A percentile compares a stretch with the other conserved stretches of the same genome.
Evolutionary conservation across 73 alveolate species (phyloP).

Genomic region (Uronychia setigera): DNA sequence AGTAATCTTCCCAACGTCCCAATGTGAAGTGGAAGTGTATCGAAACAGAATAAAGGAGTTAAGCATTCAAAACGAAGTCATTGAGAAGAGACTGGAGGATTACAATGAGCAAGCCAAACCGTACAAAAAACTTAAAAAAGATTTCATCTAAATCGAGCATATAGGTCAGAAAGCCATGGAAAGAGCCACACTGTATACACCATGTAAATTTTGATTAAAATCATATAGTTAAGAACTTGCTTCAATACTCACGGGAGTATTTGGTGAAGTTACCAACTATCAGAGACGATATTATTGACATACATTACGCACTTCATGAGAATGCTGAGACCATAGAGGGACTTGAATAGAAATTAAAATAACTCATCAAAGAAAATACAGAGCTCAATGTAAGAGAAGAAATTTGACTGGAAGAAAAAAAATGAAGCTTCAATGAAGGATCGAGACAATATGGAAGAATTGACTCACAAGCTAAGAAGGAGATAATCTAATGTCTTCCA

Average conservation of each 20-base stretch:
- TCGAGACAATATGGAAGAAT: background rate
- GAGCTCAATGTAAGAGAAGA: constrained; percentile 9
- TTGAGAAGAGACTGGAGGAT: constrained; percentile 42
- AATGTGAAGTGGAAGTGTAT: constrained; percentile 52
- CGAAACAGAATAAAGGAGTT: constrained; percentile 55
- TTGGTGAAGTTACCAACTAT: constrained; percentile 47
- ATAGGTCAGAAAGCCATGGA: constrained; percentile 54
- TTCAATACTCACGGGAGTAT: constrained; percentile 30
- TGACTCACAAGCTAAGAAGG: constrained; percentile 1
- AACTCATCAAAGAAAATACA: constrained; percentile 18
- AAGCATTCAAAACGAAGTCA: constrained; percentile 21
- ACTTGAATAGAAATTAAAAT: constrained; percentile 6
- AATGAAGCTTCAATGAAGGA: background rate
- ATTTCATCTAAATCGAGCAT: constrained; percentile 39
- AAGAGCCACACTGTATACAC: constrained; percentile 54
- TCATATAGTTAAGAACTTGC: background rate
- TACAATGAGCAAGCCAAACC: constrained; percentile 46
- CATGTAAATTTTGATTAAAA: constrained; percentile 24
- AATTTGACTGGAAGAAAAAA: background rate
- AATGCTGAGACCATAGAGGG: constrained; percentile 12
- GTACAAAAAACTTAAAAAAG: constrained; percentile 56
- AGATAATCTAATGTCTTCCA: background rate
- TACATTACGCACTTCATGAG: constrained; percentile 44
- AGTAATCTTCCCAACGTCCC: constrained; percentile 28
- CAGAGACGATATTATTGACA: constrained; percentile 44